phyloP scores from a whole-genome alignment of 768 basidiomycete species.

The Suillus sp. region DNA sequence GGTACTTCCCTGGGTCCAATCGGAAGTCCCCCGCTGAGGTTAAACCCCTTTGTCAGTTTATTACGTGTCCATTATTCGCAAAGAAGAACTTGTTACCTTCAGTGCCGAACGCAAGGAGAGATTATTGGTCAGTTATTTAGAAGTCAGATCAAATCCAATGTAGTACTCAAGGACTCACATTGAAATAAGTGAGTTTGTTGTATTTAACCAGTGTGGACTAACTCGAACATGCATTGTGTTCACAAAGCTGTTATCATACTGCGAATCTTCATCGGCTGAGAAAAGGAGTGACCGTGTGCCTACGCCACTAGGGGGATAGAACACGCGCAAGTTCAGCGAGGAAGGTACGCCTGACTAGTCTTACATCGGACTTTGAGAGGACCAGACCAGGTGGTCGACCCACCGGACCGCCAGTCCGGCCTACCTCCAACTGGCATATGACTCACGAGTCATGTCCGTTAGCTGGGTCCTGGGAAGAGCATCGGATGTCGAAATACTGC shows the following conservation, averaged over 20 bases:
- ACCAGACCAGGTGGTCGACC: background rate
- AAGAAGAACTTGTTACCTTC: background rate
- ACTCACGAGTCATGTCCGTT: background rate
- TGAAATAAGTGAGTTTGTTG: background rate
- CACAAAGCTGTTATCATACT: background rate
- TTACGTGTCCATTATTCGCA: background rate
- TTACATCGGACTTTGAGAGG: too few relatives aligned
- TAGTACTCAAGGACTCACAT: background rate
- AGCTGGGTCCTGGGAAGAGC: background rate
- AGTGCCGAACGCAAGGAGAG: background rate
- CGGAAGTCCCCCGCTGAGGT: background rate
- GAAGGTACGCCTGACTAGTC: too few relatives aligned
- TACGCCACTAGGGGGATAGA: background rate
- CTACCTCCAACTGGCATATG: background rate
- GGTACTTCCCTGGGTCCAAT: background rate
- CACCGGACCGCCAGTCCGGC: background rate
- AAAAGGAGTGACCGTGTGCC: background rate
- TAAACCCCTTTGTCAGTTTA: background rate
- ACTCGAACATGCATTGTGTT: background rate
- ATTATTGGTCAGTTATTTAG: background rate
- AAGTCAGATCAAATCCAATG: background rate
- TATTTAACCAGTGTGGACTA: background rate
- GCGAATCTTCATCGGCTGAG: background rate
- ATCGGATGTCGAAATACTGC: constrained; percentile 11
- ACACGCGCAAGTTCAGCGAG: too few relatives aligned